Evolutionary conservation across 140 eudicot genomes (phyloP).

Genomic region (Flaveria floridana): DNA sequence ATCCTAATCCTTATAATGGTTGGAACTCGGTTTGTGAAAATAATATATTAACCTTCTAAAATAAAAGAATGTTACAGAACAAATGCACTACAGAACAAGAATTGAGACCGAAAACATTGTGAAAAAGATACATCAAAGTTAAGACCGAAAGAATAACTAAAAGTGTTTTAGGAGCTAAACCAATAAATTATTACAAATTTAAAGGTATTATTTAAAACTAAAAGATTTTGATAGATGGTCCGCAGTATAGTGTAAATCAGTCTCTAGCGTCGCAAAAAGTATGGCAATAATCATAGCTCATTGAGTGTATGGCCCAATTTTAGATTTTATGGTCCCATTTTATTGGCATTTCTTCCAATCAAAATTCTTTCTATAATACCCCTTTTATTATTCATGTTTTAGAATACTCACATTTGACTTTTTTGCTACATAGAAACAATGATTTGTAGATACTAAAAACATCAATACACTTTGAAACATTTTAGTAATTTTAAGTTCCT

Average conservation of each 20-base stretch:
- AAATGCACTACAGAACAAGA: too few species aligned
- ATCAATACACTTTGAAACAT: background rate
- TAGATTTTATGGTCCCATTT: background rate
- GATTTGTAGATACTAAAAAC: background rate
- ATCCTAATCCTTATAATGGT: too few species aligned
- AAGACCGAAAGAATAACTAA: too few species aligned
- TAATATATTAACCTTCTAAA: too few species aligned
- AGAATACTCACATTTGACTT: background rate
- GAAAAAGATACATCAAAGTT: too few species aligned
- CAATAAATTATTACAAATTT: too few species aligned
- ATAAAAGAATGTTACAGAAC: too few species aligned
- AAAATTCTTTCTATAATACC: background rate
- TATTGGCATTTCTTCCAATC: background rate
- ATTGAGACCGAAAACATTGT: too few species aligned
- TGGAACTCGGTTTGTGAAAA: too few species aligned
- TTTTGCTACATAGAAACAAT: background rate
- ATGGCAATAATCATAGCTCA: background rate
- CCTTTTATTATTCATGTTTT: background rate
- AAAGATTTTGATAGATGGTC: background rate
- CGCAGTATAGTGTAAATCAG: background rate
- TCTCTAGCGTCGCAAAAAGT: background rate
- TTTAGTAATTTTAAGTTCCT: background rate
- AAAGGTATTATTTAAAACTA: background rate
- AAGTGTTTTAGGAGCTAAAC: too few species aligned
- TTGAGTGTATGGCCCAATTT: background rate